phyloP scores from a whole-genome alignment of 768 basidiomycete species.

The Naganishia friedmannii region DNA sequence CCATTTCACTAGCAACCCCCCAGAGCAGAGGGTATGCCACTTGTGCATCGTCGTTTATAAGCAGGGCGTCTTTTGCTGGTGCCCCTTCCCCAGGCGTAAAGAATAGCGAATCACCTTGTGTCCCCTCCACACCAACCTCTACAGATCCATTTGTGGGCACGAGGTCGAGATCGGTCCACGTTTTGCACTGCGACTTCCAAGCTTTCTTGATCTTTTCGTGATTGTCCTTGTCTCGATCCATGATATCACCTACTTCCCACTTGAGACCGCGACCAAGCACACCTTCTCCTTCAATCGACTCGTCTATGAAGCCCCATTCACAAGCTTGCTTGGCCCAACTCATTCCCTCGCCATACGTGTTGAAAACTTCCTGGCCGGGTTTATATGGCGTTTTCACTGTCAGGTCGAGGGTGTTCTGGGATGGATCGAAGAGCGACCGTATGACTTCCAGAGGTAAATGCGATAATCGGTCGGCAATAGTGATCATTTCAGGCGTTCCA shows the following conservation, averaged over 20 bases:
- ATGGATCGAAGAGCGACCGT: constrained; percentile 11
- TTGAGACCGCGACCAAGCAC: constrained; percentile 14
- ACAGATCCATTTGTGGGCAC: no score
- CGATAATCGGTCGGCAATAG: constrained; percentile 16
- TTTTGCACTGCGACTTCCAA: constrained; percentile 25
- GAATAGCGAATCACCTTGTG: constrained; percentile 9
- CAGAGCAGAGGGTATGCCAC: constrained; percentile 25
- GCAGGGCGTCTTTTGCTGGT: constrained; percentile 7
- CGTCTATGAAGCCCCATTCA: constrained; percentile 41
- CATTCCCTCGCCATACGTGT: constrained; percentile 38
- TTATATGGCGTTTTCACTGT: constrained; percentile 31
- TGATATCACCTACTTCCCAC: constrained; percentile 26
- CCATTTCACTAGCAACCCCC: not conserved
- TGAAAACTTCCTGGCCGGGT: constrained; percentile 37
- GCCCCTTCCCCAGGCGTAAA: constrained; percentile 2
- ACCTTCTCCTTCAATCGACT: constrained; percentile 20
- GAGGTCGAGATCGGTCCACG: not conserved
- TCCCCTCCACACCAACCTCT: not conserved
- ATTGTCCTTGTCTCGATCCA: constrained; percentile 24
- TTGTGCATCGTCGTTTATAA: constrained; percentile 30
- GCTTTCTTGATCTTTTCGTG: constrained; percentile 9
- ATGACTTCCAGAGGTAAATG: constrained; percentile 28
- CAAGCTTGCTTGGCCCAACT: constrained; percentile 35
- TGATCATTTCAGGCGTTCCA: not conserved
- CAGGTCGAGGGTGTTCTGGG: constrained; percentile 37